Percentiles rank a stretch among this genome's conserved stretches.
These are phyloP conservation scores for Rhizophora mangle DNA, from an alignment of 345 rosid genomes.

Conservation along the genomic window DNA sequence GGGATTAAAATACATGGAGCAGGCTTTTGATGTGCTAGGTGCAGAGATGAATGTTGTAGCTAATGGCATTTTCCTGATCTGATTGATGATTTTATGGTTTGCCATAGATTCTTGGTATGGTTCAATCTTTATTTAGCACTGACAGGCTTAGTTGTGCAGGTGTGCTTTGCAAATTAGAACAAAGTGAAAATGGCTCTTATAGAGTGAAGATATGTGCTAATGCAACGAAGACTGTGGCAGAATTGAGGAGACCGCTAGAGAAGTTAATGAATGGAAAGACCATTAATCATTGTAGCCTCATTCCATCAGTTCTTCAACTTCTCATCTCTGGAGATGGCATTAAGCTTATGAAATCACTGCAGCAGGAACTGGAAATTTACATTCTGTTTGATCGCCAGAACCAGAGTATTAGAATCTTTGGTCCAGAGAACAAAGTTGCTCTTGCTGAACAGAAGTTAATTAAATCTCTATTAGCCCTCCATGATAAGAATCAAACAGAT, in stretches of 20 bases:
- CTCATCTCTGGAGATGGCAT: slow-evolving; percentile 59
- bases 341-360: slow-evolving; percentile 51
- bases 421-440: slow-evolving; percentile 42
- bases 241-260: slow-evolving; percentile 72
- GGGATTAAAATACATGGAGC: too few relatives aligned
- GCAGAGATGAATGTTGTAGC: too few relatives aligned
- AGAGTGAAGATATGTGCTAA: slow-evolving; percentile 57
- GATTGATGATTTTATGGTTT: not conserved
- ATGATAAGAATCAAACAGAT: slow-evolving; percentile 56
- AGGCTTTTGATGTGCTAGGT: not conserved
- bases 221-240: slow-evolving; percentile 78
- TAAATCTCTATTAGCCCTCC: slow-evolving; percentile 46
- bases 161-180: slow-evolving; percentile 40
- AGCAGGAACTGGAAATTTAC: slow-evolving; percentile 54
- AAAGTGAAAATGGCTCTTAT: slow-evolving; percentile 50
- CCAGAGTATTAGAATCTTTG: slow-evolving; percentile 53
- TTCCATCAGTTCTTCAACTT: slow-evolving; percentile 49
- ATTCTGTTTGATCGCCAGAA: slow-evolving; percentile 56
- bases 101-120: not conserved
- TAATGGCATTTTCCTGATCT: too few relatives aligned
- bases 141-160: slow-evolving; percentile 35
- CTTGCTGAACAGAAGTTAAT: slow-evolving; percentile 55
- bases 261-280: slow-evolving; percentile 69
- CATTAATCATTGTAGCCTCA: slow-evolving; percentile 51
- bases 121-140: not conserved